Evolutionary conservation across 179 eudicot genomes (phyloP).

Genomic region (Drosera spatulata): DNA sequence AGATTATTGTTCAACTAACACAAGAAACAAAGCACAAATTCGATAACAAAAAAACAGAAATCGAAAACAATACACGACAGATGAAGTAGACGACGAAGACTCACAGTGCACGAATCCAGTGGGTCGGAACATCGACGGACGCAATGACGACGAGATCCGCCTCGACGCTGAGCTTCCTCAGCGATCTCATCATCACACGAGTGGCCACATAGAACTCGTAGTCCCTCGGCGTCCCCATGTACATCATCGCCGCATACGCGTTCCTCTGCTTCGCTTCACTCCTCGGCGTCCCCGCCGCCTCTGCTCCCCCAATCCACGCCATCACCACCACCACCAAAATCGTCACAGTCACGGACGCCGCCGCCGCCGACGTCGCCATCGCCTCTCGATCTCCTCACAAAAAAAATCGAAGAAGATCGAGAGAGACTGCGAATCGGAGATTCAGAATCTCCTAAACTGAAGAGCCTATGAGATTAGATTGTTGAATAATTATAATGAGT

Average conservation of each 20-base stretch:
- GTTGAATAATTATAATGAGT: too few species aligned
- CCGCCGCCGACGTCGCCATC: too few species aligned
- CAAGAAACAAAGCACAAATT: background rate
- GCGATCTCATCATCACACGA: conserved; percentile 81
- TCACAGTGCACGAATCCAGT: conserved; percentile 63
- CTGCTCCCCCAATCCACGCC: too few species aligned
- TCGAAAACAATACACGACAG: background rate
- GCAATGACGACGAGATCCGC: conserved; percentile 96
- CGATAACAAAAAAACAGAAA: background rate
- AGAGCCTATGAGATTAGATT: too few species aligned
- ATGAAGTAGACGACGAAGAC: conserved; percentile 1
- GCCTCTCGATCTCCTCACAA: too few species aligned
- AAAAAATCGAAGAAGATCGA: too few species aligned
- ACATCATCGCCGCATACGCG: conserved; percentile 94
- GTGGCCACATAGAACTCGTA: conserved; percentile 88
- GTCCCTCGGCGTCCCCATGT: conserved; percentile 99
- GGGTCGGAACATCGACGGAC: conserved; percentile 75
- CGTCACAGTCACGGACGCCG: too few species aligned
- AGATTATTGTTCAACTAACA: too few species aligned
- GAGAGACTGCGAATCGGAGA: too few species aligned
- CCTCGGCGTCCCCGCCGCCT: background rate
- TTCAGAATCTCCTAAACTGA: too few species aligned
- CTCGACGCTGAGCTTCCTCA: conserved; percentile 34
- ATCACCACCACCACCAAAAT: too few species aligned
- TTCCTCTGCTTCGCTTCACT: conserved; percentile 18